phyloP scores from a whole-genome alignment of 768 basidiomycete genomes.

The Psilocybe cubensis region DNA sequence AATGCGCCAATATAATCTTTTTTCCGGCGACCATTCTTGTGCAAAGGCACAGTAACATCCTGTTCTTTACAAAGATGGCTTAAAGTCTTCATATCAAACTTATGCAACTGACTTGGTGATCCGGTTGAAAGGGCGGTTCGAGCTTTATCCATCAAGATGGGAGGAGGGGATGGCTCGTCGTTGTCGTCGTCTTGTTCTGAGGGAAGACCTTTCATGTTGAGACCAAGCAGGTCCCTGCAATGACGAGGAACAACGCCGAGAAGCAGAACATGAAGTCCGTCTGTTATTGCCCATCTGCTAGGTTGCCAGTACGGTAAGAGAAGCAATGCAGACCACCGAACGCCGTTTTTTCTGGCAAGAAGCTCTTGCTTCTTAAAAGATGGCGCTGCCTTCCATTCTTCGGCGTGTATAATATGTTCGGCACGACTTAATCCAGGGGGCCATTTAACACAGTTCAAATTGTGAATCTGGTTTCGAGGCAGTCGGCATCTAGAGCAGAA shows the following conservation, averaged over 20 bases:
- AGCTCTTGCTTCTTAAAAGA: no score
- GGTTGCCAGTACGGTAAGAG: no score
- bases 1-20: background rate
- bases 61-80: no score
- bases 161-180: background rate
- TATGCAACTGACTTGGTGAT: no score
- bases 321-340: no score
- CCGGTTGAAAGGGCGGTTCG: no score
- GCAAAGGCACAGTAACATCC: no score
- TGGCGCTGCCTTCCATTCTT: no score
- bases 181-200: constrained; percentile 1
- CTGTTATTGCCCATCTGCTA: constrained; percentile 44
- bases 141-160: background rate
- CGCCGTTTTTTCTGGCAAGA: no score
- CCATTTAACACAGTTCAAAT: constrained; percentile 7
- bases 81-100: no score
- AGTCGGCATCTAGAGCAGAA: constrained; percentile 17
- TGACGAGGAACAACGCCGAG: constrained; percentile 35
- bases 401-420: no score
- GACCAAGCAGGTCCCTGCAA: constrained; percentile 26
- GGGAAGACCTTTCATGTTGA: constrained; percentile 11
- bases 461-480: constrained; percentile 1
- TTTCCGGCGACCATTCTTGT: background rate
- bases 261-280: constrained; percentile 42
- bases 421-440: constrained; percentile 7